These are phyloP conservation scores for Botrytis deweyae DNA, from an alignment of 2,329 filamentous ascomycete species.

Conservation along the genomic window DNA sequence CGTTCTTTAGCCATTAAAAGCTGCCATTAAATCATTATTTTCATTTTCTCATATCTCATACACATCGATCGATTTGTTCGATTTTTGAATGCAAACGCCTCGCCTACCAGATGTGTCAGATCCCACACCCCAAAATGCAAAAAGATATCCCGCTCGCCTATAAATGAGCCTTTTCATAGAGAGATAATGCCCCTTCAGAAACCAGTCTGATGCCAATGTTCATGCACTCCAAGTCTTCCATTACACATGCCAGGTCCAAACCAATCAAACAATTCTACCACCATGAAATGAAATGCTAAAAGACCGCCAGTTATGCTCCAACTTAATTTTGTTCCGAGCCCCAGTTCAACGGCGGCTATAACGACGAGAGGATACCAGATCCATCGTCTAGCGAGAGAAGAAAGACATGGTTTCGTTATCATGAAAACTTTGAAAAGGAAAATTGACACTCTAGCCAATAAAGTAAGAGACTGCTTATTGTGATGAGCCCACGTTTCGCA, in stretches of 20 bases:
- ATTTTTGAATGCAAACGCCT: conserved; percentile 6
- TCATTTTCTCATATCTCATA: conserved; percentile 1
- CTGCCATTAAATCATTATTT: neutral
- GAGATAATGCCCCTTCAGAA: neutral
- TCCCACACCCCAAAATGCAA: neutral
- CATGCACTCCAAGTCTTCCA: conserved; percentile 15
- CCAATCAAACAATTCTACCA: conserved; percentile 45
- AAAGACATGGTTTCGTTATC: conserved; percentile 68
- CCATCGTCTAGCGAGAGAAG: conserved; percentile 62
- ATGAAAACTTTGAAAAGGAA: conserved; percentile 69
- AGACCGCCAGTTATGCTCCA: conserved; percentile 44
- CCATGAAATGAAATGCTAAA: conserved; percentile 47
- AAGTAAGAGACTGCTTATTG: conserved; percentile 38
- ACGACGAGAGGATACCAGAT: conserved; percentile 66
- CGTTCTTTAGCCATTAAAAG: neutral
- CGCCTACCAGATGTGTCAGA: neutral
- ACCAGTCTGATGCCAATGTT: conserved; percentile 10
- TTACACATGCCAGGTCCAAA: conserved; percentile 31
- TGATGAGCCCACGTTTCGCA: conserved; percentile 37
- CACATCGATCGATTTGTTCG: neutral
- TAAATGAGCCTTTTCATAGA: neutral
- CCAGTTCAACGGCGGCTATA: conserved; percentile 66
- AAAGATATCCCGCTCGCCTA: neutral
- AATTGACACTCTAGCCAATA: conserved; percentile 53
- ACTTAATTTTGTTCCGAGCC: conserved; percentile 42